Percentiles rank a stretch among this genome's conserved stretches.
Evolutionary conservation across 140 eudicot species (phyloP).

Genomic region (Erigeron philadelphicus): DNA sequence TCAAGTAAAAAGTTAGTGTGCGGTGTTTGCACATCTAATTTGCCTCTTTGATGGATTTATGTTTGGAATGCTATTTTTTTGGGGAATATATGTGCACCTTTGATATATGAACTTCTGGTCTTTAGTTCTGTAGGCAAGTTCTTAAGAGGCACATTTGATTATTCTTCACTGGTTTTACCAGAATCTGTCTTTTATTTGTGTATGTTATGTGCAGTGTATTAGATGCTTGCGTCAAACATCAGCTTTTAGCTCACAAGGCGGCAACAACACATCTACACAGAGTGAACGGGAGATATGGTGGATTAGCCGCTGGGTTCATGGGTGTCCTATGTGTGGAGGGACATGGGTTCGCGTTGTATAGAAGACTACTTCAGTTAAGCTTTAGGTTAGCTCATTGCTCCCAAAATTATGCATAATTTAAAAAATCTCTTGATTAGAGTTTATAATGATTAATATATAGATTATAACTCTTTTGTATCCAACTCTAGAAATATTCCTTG

Average conservation of each 20-base stretch:
- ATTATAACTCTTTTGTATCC: background rate
- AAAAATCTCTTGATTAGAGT: background rate
- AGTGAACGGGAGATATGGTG: conserved; percentile 77
- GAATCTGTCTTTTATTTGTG: background rate
- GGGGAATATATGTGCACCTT: background rate
- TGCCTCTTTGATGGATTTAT: background rate
- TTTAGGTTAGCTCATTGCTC: conserved; percentile 31
- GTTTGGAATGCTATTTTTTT: background rate
- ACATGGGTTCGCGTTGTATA: conserved; percentile 98
- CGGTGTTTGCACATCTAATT: background rate
- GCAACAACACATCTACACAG: conserved; percentile 40
- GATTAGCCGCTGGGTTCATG: conserved; percentile 94
- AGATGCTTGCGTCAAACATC: conserved; percentile 94
- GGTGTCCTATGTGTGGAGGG: conserved; percentile 99
- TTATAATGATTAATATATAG: background rate
- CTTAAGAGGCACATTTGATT: background rate
- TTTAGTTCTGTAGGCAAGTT: background rate
- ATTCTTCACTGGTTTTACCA: background rate
- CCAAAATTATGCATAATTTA: background rate
- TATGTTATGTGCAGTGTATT: conserved; percentile 63
- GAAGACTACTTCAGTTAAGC: conserved; percentile 9
- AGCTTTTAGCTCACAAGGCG: conserved; percentile 72
- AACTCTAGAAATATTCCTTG: background rate
- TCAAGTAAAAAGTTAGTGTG: background rate
- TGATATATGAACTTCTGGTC: background rate